Evolutionary conservation across 2,329 filamentous ascomycete species (phyloP), one percentile per base, ranked within the genome.

Genomic region (Chrysoporthe austroafricana): DNA sequence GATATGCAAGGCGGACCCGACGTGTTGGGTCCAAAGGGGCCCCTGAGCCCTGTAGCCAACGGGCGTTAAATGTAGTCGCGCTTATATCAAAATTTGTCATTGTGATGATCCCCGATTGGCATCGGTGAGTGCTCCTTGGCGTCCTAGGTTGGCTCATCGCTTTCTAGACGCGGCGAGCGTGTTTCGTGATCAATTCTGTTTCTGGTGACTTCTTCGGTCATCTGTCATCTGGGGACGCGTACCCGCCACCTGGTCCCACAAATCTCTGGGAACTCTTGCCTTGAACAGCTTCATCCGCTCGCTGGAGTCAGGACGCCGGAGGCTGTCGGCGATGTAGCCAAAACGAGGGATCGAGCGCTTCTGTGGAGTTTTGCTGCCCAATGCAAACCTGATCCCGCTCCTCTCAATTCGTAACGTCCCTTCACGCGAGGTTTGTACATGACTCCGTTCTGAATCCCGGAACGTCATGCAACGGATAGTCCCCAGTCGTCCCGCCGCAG

Each of bases 1-100:
- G 68, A 69, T 68, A 66, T 69, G 68, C 68, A 54, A 61, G 57
- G 62, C 66, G 68, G 54, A 57, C 36, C 62, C 62, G 52, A 64
- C 50, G 18, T 50, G 14, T 57, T 60, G 62, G 57, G 64, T 63
- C 61, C 50, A 21, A 42, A 21, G 39, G 44, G 34, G 16, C 43
- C 46, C 39, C 16, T 26, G 57, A 21, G 46, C 58, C 64, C 59
- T 58, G 59, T 62, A 32, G 60, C 64, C 43, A 66, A 44, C 48
- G 67, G 67, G 61, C 65, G 64, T 63, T 26, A 36, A 62, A 56
- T 36, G 7, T 61, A 69, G 62, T 57, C n/a, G 18, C 21, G 2
- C 42, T 36, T n/a, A 13, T 21, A 21, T 56, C 43, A 46, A n/a
- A n/a, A 9, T 5, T 46, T 36, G 39, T 34, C 7, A 14, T 44